A percentile compares a stretch with the other conserved stretches of the same genome.
Evolutionary conservation across 768 basidiomycete species (phyloP).

Genomic region (Termitomyces eurrhizus): DNA sequence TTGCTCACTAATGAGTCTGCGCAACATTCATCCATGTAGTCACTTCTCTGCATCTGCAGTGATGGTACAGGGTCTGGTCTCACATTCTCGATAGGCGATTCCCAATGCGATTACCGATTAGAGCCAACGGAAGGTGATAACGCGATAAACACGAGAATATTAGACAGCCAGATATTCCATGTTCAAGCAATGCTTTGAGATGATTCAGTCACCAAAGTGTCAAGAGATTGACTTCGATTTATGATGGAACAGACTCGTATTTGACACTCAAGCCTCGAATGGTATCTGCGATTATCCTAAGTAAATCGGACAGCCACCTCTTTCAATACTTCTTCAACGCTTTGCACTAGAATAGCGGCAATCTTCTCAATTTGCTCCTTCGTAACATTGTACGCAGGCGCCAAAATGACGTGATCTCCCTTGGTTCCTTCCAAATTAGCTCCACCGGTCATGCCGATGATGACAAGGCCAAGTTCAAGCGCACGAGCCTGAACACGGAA

Average conservation of each 20-base stretch:
- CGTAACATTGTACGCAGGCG: conserved; percentile 80
- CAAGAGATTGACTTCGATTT: neutral
- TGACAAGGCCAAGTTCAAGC: conserved; percentile 60
- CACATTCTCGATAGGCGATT: neutral
- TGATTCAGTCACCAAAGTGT: neutral
- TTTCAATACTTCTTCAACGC: conserved; percentile 59
- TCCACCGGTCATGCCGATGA: conserved; percentile 74
- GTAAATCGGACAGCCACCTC: conserved; percentile 22
- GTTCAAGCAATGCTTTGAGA: neutral
- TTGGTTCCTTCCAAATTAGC: conserved; percentile 63
- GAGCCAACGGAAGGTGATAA: neutral
- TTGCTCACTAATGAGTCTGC: neutral
- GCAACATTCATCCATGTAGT: neutral
- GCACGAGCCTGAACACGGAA: conserved; percentile 68
- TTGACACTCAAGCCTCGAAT: neutral
- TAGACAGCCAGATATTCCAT: neutral
- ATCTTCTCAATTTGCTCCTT: conserved; percentile 66
- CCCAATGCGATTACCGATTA: neutral
- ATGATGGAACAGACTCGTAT: neutral
- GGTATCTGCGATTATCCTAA: neutral
- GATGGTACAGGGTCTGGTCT: neutral
- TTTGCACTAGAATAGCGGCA: conserved; percentile 59
- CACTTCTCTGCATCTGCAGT: neutral
- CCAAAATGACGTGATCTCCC: conserved; percentile 69
- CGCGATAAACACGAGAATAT: neutral